Evolutionary conservation across 768 basidiomycete species (phyloP), one percentile per base, ranked within the genome.

Genomic region (Boletus insuetus): DNA sequence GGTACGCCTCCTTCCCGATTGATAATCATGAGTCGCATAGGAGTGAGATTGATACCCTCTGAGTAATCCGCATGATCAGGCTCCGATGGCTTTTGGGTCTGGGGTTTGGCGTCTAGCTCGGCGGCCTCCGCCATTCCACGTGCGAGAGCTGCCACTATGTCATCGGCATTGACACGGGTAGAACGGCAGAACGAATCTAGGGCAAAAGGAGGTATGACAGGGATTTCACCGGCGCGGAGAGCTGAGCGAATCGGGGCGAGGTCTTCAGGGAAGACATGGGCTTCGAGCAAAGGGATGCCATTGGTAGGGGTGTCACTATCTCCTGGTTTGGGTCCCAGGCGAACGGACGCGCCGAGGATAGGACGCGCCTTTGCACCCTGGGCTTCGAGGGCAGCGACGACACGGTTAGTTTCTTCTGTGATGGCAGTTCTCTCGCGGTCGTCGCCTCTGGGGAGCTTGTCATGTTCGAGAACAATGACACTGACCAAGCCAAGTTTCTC

Each of bases 1-100:
- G 97, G 97, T 4, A 98, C 87, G 14, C 97, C 97, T 22, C 97
- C 97, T 72, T 96, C 92, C 19, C 89, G 83, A 70, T 94, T 96
- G 73, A 99, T 98, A 71, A 98, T 89, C 90, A 99, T 95, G 55
- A 99, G 81, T 29, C 97, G 89, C 51, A 98, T 77, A 1, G 97
- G 97, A 4, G 94, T 95, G 54, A 99, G 82, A 73, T 98, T 91
- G 52, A 86, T 72, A 32, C 86, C 82, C 31, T 78, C 76, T 0
- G 79, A 77, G 53, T 71, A 69, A 34, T 77, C 74, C 13, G 66
- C 66, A 41, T 75, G 69, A n/a, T n/a, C n/a, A 16, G 74, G 62
- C n/a, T 72, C 67, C 31, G 54, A 56, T 26, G 64, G 66, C 12
- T 62, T 64, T 49, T 69, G 55, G 37, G 63, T 69, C 29, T 67